These are phyloP conservation scores for Psilocybe cubensis DNA, from an alignment of 768 basidiomycete genomes.

Conservation along the genomic window DNA sequence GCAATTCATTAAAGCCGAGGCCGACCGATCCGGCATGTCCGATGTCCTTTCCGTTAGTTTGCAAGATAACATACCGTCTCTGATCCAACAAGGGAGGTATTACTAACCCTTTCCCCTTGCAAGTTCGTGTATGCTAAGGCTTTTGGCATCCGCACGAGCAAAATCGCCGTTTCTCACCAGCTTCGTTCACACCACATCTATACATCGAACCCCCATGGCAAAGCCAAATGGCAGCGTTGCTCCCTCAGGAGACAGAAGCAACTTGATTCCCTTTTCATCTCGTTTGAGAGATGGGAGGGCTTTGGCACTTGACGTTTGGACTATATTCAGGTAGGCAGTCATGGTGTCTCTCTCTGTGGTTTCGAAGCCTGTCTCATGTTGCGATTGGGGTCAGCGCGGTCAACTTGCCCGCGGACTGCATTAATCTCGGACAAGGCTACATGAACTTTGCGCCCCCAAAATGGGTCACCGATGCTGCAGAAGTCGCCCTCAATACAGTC, in stretches of 20 bases:
- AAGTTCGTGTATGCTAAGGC: constrained; percentile 15
- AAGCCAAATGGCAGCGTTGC: constrained; percentile 1
- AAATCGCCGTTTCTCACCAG: neutral
- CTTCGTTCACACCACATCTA: constrained; percentile 6
- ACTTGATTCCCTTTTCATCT: constrained; percentile 70
- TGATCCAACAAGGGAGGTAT: no score
- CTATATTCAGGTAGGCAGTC: constrained; percentile 76
- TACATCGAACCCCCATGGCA: constrained; percentile 6
- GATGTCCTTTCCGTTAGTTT: neutral
- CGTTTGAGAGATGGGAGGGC: constrained; percentile 78
- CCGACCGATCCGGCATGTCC: constrained; percentile 1
- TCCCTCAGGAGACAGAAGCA: constrained; percentile 40
- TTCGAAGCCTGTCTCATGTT: constrained; percentile 9
- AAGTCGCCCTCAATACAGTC: constrained; percentile 64
- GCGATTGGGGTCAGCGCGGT: constrained; percentile 56
- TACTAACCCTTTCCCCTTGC: neutral
- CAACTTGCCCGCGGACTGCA: constrained; percentile 88
- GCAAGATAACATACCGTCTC: no score
- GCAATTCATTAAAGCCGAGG: constrained; percentile 7
- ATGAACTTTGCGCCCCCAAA: constrained; percentile 90
- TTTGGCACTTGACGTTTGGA: constrained; percentile 86
- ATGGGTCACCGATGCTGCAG: constrained; percentile 79
- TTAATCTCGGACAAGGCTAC: constrained; percentile 95
- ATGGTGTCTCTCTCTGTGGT: constrained; percentile 11
- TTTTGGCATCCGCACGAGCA: constrained; percentile 5